A percentile compares a stretch with the other conserved stretches of the same genome.
Conservation (phyloP, 495 filamentous ascomycete genomes). For the Halenospora varia region DNA sequence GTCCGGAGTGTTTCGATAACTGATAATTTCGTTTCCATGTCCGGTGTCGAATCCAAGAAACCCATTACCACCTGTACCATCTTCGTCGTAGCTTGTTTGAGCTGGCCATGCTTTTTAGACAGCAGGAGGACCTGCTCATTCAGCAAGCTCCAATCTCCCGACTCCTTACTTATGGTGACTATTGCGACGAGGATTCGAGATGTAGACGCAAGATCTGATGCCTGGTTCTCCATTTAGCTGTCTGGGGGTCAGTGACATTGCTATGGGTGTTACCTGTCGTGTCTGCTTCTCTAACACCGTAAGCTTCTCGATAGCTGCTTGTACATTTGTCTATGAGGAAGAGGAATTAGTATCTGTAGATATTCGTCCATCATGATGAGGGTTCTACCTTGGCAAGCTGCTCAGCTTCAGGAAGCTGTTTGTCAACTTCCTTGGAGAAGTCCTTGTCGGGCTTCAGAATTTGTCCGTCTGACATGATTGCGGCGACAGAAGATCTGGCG, state of each 20-base stretch:
- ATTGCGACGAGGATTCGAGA: constrained; percentile 81
- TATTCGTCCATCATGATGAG: constrained; percentile 9
- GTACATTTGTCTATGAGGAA: constrained; percentile 62
- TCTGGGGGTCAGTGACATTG: constrained; percentile 14
- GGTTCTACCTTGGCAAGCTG: constrained; percentile 72
- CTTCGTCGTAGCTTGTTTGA: constrained; percentile 96
- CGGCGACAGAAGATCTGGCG: background rate
- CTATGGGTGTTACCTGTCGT: constrained; percentile 63
- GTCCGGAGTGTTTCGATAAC: constrained; percentile 93
- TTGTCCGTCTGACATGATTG: constrained; percentile 32
- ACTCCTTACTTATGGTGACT: constrained; percentile 90
- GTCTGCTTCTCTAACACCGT: constrained; percentile 89
- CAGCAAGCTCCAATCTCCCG: constrained; percentile 85
- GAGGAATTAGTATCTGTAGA: constrained; percentile 10
- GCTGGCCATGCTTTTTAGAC: constrained; percentile 99
- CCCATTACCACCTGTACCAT: constrained; percentile 97
- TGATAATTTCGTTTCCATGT: constrained; percentile 78
- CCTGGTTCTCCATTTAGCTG: constrained; percentile 48
- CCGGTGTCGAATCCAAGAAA: constrained; percentile 78
- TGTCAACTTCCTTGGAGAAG: constrained; percentile 87
- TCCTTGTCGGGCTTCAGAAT: constrained; percentile 57
- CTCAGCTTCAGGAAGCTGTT: constrained; percentile 83
- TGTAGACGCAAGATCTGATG: constrained; percentile 91
- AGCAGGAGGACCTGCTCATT: constrained; percentile 94
- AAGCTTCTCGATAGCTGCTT: constrained; percentile 89